Evolutionary conservation across 208 protist species (phyloP).

Genomic region (Crithidia bombi): DNA sequence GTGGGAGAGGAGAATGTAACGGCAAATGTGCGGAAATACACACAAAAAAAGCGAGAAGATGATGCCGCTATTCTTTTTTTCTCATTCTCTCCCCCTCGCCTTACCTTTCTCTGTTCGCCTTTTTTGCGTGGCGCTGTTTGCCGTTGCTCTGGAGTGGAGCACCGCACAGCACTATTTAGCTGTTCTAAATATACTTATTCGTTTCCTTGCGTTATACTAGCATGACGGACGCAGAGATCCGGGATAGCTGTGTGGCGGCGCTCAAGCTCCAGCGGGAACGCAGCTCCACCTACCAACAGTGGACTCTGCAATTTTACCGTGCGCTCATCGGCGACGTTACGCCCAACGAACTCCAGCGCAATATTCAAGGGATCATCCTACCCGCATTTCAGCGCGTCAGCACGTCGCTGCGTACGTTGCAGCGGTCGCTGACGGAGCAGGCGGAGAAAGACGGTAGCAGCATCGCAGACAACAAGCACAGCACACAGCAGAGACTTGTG

Average conservation of each 20-base stretch:
- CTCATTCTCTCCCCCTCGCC: no score
- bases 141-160: no score
- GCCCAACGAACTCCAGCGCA: slow-evolving; percentile 41
- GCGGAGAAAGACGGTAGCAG: background rate
- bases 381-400: slow-evolving; percentile 65
- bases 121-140: no score
- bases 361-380: slow-evolving; percentile 48
- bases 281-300: slow-evolving; percentile 64
- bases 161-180: no score
- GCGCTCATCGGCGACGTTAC: slow-evolving; percentile 53
- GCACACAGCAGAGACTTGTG: background rate
- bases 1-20: no score
- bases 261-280: slow-evolving; percentile 63
- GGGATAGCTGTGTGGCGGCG: slow-evolving; percentile 16
- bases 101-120: no score
- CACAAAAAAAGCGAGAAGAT: no score
- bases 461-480: background rate
- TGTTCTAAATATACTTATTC: no score
- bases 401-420: slow-evolving; percentile 53
- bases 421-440: slow-evolving; percentile 19
- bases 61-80: no score
- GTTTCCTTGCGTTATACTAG: no score
- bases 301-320: slow-evolving; percentile 54
- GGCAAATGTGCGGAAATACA: no score
- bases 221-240: background rate